These are phyloP conservation scores for Fusarium brevicatenulatum DNA, from an alignment of 2,329 filamentous ascomycete genomes.

Conservation along the genomic window DNA sequence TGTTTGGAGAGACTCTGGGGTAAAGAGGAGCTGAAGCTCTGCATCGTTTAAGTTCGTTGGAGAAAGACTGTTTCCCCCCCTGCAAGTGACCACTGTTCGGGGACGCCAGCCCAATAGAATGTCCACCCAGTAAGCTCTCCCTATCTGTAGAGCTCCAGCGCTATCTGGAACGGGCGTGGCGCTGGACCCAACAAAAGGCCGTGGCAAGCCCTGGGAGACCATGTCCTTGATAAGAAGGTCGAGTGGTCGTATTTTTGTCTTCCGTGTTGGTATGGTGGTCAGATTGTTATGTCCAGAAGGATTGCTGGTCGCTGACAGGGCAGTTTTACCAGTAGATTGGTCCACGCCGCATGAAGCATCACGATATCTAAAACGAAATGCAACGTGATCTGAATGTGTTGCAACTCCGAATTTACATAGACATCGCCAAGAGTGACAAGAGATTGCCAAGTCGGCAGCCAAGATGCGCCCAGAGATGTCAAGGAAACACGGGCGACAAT, in stretches of 20 bases:
- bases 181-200: constrained; percentile 20
- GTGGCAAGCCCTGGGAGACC: neutral
- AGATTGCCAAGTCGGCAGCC: neutral
- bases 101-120: neutral
- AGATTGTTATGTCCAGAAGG: neutral
- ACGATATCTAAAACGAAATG: neutral
- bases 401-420: neutral
- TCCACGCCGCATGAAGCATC: neutral
- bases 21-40: constrained; percentile 1
- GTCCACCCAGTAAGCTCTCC: neutral
- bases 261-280: constrained; percentile 9
- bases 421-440: neutral
- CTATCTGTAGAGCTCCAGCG: constrained; percentile 16
- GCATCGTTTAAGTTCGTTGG: neutral
- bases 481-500: constrained; percentile 2
- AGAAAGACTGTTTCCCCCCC: neutral
- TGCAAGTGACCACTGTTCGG: neutral
- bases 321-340: neutral
- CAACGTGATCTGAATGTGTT: neutral
- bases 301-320: neutral
- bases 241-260: neutral
- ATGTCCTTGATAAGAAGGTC: constrained; percentile 29
- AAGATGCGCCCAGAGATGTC: neutral
- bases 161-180: constrained; percentile 19
- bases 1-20: constrained; percentile 15